Conservation (phyloP, 73 alveolate species). For the Paramecium caudatum region DNA sequence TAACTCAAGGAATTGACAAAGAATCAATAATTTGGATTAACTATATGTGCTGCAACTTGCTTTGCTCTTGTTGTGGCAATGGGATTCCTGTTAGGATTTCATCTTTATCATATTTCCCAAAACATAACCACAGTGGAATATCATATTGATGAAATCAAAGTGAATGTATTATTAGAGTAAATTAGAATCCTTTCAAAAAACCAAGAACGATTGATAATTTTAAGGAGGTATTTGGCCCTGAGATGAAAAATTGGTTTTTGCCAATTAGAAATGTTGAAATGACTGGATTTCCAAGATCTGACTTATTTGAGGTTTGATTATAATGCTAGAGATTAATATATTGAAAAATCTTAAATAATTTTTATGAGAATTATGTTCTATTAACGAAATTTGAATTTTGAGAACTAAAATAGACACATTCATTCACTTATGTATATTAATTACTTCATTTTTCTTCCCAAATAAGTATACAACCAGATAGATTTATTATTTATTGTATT, state of each 20-base stretch:
- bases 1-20: background rate
- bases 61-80: constrained; percentile 5
- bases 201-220: constrained; percentile 37
- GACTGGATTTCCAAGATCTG: constrained; percentile 56
- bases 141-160: constrained; percentile 55
- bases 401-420: too few species aligned
- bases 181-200: constrained; percentile 55
- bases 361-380: too few species aligned
- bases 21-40: background rate
- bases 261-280: constrained; percentile 19
- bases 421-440: too few species aligned
- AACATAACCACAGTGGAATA: constrained; percentile 48
- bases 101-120: constrained; percentile 24
- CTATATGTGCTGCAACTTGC: constrained; percentile 36
- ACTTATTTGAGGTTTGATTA: constrained; percentile 65
- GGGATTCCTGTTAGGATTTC: constrained; percentile 60
- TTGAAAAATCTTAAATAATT: too few species aligned
- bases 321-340: too few species aligned
- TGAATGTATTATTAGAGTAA: background rate
- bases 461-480: too few species aligned
- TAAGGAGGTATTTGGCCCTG: constrained; percentile 38
- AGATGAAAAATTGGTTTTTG: constrained; percentile 25
- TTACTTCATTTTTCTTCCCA: too few species aligned
- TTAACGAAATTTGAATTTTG: too few species aligned
- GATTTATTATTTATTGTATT: too few species aligned